Evolutionary conservation across 768 basidiomycete species (phyloP), one percentile per base, ranked within the genome.

Genomic region (Lentinula guzmanii): DNA sequence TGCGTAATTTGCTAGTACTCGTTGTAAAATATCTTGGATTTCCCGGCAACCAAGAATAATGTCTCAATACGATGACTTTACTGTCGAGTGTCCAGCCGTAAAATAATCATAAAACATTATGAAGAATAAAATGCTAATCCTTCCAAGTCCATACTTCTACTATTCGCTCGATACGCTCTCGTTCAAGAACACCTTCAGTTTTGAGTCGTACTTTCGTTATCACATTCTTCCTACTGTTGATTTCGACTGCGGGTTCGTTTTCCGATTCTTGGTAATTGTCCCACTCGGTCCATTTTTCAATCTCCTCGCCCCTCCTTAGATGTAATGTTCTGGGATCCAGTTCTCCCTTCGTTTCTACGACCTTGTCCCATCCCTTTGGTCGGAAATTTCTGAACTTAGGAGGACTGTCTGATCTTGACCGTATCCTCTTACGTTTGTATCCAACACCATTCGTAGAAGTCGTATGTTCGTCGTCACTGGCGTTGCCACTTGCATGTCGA

Each of bases 141-240:
- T 70, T 60, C 88, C 88, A 90, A 16, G 68, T 76, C 88, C 89
- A 91, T 55, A 79, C 78, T 72, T 92, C 90, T 46, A 86, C 72
- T 28, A 77, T 74, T 62, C 90, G 82, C 67, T 89, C 86, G 64
- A 90, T 82, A 53, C 83, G 80, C 65, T 92, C 90, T 64, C 90
- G 76, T 68, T 91, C 90, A 45, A 91, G 46, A 18, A 54, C 37
- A 21, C 86, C 84, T 33, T 76, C 74, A 45, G 66, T 73, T 8
- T 81, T 83, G 70, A 76, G 79, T 63, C 88, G 80, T 62, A 86
- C 77, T 70, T 83, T 87, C 18, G 86, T 70, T 7, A 84, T 75
- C 39, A 83, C 76, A 57, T 84, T 81, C 52, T 75, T 75, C 57
- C 72, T 77, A 56, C 75, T 76, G 45, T 69, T 78, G 58, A 82